phyloP scores from a whole-genome alignment of 805 yeast genomes.

The Wickerhamomyces silvicola region DNA sequence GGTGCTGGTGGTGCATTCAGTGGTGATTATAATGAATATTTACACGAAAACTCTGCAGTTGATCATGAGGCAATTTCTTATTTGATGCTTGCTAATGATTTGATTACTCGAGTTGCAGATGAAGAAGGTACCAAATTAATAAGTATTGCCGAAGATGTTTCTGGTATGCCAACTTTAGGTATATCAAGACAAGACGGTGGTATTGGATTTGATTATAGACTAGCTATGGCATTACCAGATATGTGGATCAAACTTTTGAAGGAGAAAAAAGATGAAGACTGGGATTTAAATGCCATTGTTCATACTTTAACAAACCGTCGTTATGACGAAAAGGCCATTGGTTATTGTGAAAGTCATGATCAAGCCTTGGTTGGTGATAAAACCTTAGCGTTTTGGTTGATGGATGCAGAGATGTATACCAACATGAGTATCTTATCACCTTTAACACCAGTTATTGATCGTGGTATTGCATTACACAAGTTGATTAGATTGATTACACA shows the following conservation, averaged over 20 bases:
- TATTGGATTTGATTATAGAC: constrained; percentile 86
- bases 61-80: constrained; percentile 85
- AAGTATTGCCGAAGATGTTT: constrained; percentile 93
- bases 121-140: constrained; percentile 44
- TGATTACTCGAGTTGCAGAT: constrained; percentile 50
- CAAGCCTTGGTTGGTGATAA: constrained; percentile 98
- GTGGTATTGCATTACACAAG: constrained; percentile 89
- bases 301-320: constrained; percentile 84
- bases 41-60: constrained; percentile 65
- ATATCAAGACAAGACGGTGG: constrained; percentile 72
- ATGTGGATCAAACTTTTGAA: constrained; percentile 97
- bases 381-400: constrained; percentile 93
- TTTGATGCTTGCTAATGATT: constrained; percentile 82
- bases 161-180: constrained; percentile 96
- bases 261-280: constrained; percentile 77
- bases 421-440: constrained; percentile 78
- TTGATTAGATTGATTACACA: constrained; percentile 84
- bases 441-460: constrained; percentile 70
- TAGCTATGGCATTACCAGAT: constrained; percentile 97
- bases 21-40: constrained; percentile 89
- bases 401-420: constrained; percentile 98
- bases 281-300: constrained; percentile 81
- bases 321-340: constrained; percentile 80
- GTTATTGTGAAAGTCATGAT: constrained; percentile 93
- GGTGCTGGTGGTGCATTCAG: constrained; percentile 78